A percentile compares a stretch with the other conserved stretches of the same genome.
These are phyloP conservation scores for Polygonum maritimum DNA, from an alignment of 148 eudicot species.

Conservation along the genomic window DNA sequence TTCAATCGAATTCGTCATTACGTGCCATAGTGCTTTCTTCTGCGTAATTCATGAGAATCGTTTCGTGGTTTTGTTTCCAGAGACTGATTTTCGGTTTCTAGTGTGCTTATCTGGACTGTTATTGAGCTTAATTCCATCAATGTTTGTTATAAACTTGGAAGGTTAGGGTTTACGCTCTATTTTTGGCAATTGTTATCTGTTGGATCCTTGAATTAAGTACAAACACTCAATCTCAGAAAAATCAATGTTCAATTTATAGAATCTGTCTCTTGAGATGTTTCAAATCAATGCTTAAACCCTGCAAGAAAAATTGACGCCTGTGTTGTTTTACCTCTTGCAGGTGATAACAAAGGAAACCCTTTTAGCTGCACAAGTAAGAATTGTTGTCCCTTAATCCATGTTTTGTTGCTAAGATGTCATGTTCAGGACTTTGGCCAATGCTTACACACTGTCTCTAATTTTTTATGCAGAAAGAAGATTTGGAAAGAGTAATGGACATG, in stretches of 20 bases:
- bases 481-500: conserved; percentile 61
- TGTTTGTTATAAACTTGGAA: background rate
- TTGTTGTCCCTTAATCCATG: background rate
- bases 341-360: conserved; percentile 64
- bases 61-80: background rate
- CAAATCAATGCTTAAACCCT: too few relatives aligned
- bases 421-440: background rate
- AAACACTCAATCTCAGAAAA: background rate
- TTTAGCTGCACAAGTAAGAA: conserved; percentile 55
- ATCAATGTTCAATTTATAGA: background rate
- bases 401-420: background rate
- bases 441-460: background rate
- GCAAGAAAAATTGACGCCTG: background rate
- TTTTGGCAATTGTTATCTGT: background rate
- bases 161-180: background rate
- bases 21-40: background rate
- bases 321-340: conserved; percentile 23
- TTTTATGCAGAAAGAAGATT: conserved; percentile 47
- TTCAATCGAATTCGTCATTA: background rate
- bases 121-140: background rate
- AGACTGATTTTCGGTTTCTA: background rate
- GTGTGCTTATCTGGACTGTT: background rate
- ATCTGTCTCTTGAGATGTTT: too few relatives aligned
- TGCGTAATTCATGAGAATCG: background rate
- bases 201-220: background rate